A percentile compares a stretch with the other conserved stretches of the same genome.
Evolutionary conservation across 2,329 filamentous ascomycete genomes (phyloP).

Genomic region (Aschersonia sp.): DNA sequence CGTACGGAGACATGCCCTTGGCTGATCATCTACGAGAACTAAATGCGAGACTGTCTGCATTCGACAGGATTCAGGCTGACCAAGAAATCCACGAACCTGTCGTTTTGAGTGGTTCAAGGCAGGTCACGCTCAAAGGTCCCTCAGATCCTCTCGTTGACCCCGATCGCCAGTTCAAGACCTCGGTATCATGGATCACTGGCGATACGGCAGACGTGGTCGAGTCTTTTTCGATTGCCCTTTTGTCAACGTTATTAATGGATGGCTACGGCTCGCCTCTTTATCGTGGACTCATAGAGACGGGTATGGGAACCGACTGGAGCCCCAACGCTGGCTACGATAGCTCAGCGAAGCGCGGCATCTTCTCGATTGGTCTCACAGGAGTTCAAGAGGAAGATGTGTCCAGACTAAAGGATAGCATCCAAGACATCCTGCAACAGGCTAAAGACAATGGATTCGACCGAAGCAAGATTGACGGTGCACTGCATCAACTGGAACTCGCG

Average conservation of each 20-base stretch:
- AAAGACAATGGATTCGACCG: constrained; percentile 69
- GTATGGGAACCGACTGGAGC: constrained; percentile 83
- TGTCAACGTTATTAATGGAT: constrained; percentile 76
- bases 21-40: constrained; percentile 68
- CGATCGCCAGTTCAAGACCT: constrained; percentile 86
- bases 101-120: constrained; percentile 51
- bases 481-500: constrained; percentile 86
- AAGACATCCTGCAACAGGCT: constrained; percentile 55
- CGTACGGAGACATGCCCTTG: constrained; percentile 86
- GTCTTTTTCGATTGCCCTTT: constrained; percentile 70
- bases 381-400: constrained; percentile 67
- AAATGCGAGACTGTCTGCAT: constrained; percentile 56
- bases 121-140: constrained; percentile 63
- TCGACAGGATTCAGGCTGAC: constrained; percentile 56
- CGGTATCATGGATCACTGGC: constrained; percentile 81
- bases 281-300: constrained; percentile 73
- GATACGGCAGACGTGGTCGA: constrained; percentile 73
- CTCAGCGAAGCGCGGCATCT: constrained; percentile 62
- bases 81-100: constrained; percentile 64
- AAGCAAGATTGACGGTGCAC: constrained; percentile 80
- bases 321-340: constrained; percentile 87
- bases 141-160: constrained; percentile 74
- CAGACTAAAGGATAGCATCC: constrained; percentile 60
- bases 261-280: constrained; percentile 94
- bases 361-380: constrained; percentile 85